phyloP scores from a whole-genome alignment of 1,139 yeast genomes.

The Magnusiomyces suaveolens region DNA sequence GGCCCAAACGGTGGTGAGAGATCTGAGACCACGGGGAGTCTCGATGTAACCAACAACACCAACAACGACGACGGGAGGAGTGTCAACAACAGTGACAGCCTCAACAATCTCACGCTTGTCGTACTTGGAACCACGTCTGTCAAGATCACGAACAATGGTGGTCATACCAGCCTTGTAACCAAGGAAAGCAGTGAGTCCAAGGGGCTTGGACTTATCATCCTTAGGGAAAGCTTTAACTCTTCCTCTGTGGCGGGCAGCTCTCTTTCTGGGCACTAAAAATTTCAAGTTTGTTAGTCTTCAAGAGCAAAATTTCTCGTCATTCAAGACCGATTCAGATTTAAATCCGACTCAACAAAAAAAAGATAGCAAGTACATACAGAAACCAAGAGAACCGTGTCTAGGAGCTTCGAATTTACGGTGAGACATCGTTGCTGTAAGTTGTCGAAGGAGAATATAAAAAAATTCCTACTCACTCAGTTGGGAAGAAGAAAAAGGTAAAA shows the following conservation, averaged over 20 bases:
- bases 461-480: slow-evolving; percentile 8
- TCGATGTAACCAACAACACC: slow-evolving; percentile 99
- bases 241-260: slow-evolving; percentile 98
- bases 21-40: slow-evolving; percentile 99
- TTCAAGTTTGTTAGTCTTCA: background rate
- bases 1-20: slow-evolving; percentile 99
- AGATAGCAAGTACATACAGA: slow-evolving; percentile 33
- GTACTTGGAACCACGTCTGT: slow-evolving; percentile 99
- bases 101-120: slow-evolving; percentile 99
- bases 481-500: slow-evolving; percentile 4
- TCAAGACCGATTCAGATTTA: too few relatives aligned
- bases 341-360: too few relatives aligned
- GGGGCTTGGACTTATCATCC: slow-evolving; percentile 97
- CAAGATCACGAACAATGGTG: slow-evolving; percentile 98
- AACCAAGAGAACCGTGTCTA: slow-evolving; percentile 99
- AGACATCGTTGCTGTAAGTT: slow-evolving; percentile 51
- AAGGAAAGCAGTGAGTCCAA: slow-evolving; percentile 97
- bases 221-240: slow-evolving; percentile 98
- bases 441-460: slow-evolving; percentile 9
- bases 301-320: background rate
- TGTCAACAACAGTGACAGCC: slow-evolving; percentile 98
- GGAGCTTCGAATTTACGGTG: slow-evolving; percentile 99
- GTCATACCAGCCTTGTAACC: slow-evolving; percentile 99
- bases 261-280: slow-evolving; percentile 75
- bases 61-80: slow-evolving; percentile 97